Percentiles rank a stretch among this genome's conserved stretches.
Evolutionary conservation across 345 rosid species (phyloP).

Genomic region (Arabidopsis suecica): DNA sequence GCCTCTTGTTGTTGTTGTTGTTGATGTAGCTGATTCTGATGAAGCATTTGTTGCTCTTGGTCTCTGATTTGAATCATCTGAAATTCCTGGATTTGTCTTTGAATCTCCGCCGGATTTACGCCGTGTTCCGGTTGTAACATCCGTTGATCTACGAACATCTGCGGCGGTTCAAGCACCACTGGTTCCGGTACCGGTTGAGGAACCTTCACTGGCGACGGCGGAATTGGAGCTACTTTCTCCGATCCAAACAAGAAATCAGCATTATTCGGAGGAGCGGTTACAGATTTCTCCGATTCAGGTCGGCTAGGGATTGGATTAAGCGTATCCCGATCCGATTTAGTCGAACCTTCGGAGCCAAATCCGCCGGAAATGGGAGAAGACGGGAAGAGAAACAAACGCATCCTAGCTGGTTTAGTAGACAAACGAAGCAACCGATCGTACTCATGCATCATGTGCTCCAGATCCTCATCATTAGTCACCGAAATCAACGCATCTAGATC

Average conservation of each 20-base stretch:
- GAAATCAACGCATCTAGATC: constrained; percentile 95
- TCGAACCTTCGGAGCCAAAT: constrained; percentile 64
- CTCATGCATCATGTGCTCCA: constrained; percentile 93
- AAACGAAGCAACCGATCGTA: constrained; percentile 78
- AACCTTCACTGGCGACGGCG: constrained; percentile 33
- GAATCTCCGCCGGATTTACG: constrained; percentile 52
- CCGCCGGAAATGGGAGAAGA: constrained; percentile 38
- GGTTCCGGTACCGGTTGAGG: constrained; percentile 46
- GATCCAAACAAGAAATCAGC: constrained; percentile 81
- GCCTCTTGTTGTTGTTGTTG: constrained; percentile 39
- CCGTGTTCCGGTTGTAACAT: constrained; percentile 52
- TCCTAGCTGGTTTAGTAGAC: constrained; percentile 75
- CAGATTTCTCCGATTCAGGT: constrained; percentile 47
- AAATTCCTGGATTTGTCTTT: constrained; percentile 68
- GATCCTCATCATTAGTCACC: constrained; percentile 89
- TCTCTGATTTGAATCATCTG: constrained; percentile 86
- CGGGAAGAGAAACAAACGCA: constrained; percentile 85
- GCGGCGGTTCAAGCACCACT: constrained; percentile 29
- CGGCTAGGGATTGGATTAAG: constrained; percentile 59
- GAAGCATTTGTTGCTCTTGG: constrained; percentile 50
- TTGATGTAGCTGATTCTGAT: not conserved
- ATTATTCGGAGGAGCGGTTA: constrained; percentile 45
- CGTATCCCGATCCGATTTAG: constrained; percentile 70
- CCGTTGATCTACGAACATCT: constrained; percentile 39
- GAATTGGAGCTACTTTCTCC: constrained; percentile 57